Conservation (phyloP, 1,284 basidiomycete genomes). For the Cutaneotrichosporon cavernicola region DNA sequence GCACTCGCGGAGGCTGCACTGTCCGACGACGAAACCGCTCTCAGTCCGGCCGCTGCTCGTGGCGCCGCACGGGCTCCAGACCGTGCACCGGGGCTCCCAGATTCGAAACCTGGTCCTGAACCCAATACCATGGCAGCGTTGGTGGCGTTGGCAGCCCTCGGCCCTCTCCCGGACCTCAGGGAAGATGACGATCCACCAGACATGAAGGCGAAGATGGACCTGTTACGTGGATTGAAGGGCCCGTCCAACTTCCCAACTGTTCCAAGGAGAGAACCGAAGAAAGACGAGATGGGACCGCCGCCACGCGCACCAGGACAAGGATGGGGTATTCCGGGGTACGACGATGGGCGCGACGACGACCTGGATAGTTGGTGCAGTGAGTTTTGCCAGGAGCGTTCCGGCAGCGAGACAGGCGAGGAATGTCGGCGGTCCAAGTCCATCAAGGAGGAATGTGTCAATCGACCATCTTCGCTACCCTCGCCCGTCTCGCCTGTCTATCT, state of each 20-base stretch:
- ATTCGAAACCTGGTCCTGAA: neutral
- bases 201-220: conserved; percentile 27
- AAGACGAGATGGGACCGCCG: conserved; percentile 17
- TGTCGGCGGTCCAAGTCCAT: neutral
- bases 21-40: neutral
- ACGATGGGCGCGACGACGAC: conserved; percentile 40
- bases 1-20: conserved; percentile 9
- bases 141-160: neutral
- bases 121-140: neutral
- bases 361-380: conserved; percentile 51
- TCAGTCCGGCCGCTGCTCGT: conserved; percentile 3
- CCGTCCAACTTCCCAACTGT: conserved; percentile 27
- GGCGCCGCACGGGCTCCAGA: neutral
- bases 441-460: neutral
- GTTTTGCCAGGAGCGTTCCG: conserved; percentile 16
- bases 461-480: neutral
- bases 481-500: neutral
- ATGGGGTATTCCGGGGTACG: conserved; percentile 42
- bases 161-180: conserved; percentile 14
- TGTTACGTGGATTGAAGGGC: conserved; percentile 35
- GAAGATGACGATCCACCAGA: conserved; percentile 25
- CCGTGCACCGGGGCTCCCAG: neutral
- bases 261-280: conserved; percentile 14
- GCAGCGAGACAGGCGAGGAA: neutral
- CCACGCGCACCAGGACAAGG: conserved; percentile 29